Base-by-base conservation (phyloP, 2,329 filamentous ascomycete genomes). In the Orbilia javanica region DNA sequence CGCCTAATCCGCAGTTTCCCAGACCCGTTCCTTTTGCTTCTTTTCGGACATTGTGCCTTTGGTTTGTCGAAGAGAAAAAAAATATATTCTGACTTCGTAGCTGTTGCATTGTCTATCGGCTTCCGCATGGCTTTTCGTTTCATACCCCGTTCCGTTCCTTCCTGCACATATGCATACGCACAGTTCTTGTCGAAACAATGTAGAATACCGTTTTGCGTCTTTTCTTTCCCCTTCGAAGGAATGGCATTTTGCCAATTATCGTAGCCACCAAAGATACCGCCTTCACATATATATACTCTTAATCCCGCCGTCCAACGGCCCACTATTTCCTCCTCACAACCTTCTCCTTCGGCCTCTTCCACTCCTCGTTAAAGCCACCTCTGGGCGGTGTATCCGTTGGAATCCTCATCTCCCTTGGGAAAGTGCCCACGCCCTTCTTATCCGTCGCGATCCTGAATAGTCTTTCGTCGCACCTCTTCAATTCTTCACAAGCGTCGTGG, bases 341-440 rank as follows among this genome's bases (percentile, higher is more conserved):
- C 81, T 85, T 64, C 36, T 69, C 68, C 72, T 79, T 80, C 57
- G 73, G 71, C 85, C 91, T 89, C 86, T 90, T 97, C 96, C 96
- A 99, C 11, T 87, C 91, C 85, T 97, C 90, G 86, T 98, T 96
- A 94, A 95, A 99, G n/a, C 93, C 89, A 81, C 91, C 89, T 82
- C 87, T 88, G 0, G 87, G 86, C 5, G 95, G 95, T 62, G 89
- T 93, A 83, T 98, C 95, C 34, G 92, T 95, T 88, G 97, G 92
- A 79, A 89, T 87, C 80, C 92, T 87, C 29, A 92, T 92, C 87
- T 99, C 96, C 82, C 98, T 94, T 13, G 96, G 96, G 72, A 97
- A 88, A 75, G 90, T 89, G 64, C 90, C 87, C 18, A 97, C 87
- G 5, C 92, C 93, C 85, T 92, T 92, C 90, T 97, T 98, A 85